These are phyloP conservation scores for Rhynchosporium agropyri DNA, from an alignment of 2,329 filamentous ascomycete species.

Conservation along the genomic window DNA sequence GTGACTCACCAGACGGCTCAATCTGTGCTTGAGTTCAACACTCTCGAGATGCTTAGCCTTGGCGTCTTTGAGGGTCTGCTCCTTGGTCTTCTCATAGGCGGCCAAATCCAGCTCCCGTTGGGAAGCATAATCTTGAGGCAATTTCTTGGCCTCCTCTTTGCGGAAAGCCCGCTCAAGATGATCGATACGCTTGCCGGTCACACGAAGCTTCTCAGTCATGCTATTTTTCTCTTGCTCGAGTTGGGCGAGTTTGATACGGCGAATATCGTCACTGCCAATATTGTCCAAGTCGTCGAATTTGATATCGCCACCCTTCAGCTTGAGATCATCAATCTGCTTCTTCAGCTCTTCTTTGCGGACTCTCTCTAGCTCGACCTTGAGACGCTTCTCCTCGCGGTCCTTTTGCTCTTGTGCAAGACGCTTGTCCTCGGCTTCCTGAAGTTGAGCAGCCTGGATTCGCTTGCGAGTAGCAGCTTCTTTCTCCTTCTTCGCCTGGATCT, in stretches of 20 bases:
- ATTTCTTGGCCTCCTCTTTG: slow-evolving; percentile 92
- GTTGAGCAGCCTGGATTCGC: slow-evolving; percentile 80
- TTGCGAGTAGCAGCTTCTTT: slow-evolving; percentile 91
- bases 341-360: slow-evolving; percentile 93
- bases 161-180: slow-evolving; percentile 96
- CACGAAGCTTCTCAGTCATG: slow-evolving; percentile 84
- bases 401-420: slow-evolving; percentile 90
- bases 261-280: slow-evolving; percentile 86
- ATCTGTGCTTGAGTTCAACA: slow-evolving; percentile 89
- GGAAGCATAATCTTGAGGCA: slow-evolving; percentile 79
- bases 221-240: slow-evolving; percentile 98
- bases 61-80: slow-evolving; percentile 75
- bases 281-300: slow-evolving; percentile 81
- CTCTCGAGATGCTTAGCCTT: slow-evolving; percentile 90
- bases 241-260: slow-evolving; percentile 91
- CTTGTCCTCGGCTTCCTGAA: slow-evolving; percentile 86
- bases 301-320: slow-evolving; percentile 75
- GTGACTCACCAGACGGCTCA: slow-evolving; percentile 78
- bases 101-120: slow-evolving; percentile 79
- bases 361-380: slow-evolving; percentile 85
- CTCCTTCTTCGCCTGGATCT: slow-evolving; percentile 83
- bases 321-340: slow-evolving; percentile 88
- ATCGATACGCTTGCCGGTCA: slow-evolving; percentile 94
- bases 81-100: slow-evolving; percentile 78
- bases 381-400: slow-evolving; percentile 82